Conservation (phyloP, 495 filamentous ascomycete genomes). For the Xylaria intraflava region DNA sequence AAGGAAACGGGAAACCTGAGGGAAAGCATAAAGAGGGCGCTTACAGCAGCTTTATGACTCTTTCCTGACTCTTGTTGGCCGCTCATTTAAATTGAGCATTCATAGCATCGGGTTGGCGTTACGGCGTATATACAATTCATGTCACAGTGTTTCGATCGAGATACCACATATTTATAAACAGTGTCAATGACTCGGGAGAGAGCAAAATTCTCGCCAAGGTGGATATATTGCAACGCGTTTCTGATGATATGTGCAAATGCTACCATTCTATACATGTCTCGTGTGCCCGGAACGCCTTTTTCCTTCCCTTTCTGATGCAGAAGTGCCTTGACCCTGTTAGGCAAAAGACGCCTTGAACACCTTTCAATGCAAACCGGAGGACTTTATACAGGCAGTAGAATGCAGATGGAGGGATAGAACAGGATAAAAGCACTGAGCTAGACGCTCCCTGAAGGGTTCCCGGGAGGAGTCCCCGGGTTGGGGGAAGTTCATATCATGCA, state of each 20-base stretch:
- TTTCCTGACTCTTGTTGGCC: too few species aligned
- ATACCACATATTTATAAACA: not conserved
- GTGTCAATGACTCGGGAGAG: not conserved
- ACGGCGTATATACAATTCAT: not conserved
- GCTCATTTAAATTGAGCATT: not conserved
- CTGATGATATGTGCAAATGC: constrained; percentile 21
- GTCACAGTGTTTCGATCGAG: not conserved
- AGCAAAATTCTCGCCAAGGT: not conserved
- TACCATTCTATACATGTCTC: constrained; percentile 12
- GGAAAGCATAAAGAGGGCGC: not conserved
- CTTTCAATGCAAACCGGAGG: constrained; percentile 21
- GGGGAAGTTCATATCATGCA: constrained; percentile 14
- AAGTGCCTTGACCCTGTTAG: constrained; percentile 13
- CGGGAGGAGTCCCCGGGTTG: too few species aligned
- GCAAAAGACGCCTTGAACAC: constrained; percentile 18
- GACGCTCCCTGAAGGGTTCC: not conserved
- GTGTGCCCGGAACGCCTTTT: constrained; percentile 14
- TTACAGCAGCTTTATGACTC: not conserved
- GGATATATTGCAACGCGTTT: constrained; percentile 5
- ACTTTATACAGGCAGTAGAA: constrained; percentile 18
- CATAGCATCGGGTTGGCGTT: constrained; percentile 8
- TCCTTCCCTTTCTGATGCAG: constrained; percentile 14
- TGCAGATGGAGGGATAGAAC: not conserved
- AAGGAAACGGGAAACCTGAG: not conserved
- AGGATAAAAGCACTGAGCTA: not conserved